A percentile compares a stretch with the other conserved stretches of the same genome.
Evolutionary conservation across 208 protist genomes (phyloP).

Genomic region (Porcisia hertigi): DNA sequence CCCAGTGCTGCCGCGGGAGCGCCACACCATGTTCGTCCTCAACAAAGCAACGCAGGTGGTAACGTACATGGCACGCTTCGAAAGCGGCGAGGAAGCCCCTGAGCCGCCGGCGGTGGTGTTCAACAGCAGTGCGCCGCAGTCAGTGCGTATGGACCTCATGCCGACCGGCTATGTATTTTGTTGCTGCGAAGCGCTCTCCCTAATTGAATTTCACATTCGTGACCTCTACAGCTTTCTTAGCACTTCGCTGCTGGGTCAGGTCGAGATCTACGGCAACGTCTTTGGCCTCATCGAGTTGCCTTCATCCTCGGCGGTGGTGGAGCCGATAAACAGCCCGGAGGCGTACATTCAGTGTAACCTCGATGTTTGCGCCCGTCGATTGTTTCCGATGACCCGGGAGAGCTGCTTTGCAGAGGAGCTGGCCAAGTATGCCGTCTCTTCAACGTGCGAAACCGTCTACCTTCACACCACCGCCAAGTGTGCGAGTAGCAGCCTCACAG

Average conservation of each 20-base stretch:
- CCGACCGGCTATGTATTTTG: conserved; percentile 80
- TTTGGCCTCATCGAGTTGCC: conserved; percentile 69
- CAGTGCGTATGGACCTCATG: conserved; percentile 76
- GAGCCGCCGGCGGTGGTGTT: conserved; percentile 59
- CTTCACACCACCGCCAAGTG: conserved; percentile 55
- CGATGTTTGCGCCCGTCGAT: conserved; percentile 69
- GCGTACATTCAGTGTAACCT: conserved; percentile 82
- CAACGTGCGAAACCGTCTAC: conserved; percentile 72
- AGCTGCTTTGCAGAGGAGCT: conserved; percentile 76
- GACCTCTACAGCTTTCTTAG: conserved; percentile 74
- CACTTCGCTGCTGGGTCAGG: conserved; percentile 55
- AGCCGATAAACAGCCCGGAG: conserved; percentile 57
- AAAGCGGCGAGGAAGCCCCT: conserved; percentile 41
- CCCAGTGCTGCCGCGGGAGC: conserved; percentile 42
- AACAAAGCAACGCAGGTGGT: conserved; percentile 71
- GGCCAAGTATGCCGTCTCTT: conserved; percentile 69
- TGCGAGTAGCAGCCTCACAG: conserved; percentile 24
- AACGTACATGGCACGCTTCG: conserved; percentile 59
- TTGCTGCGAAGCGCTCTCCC: conserved; percentile 59
- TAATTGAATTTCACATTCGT: conserved; percentile 72
- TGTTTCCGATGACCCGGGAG: conserved; percentile 85
- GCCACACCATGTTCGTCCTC: conserved; percentile 77
- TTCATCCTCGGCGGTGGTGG: conserved; percentile 43
- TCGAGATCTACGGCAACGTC: conserved; percentile 74
- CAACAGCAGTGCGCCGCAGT: conserved; percentile 38